A percentile compares a stretch with the other conserved stretches of the same genome.
These are phyloP conservation scores for Vitis hybrid DNA, from an alignment of 177 flowering plant species.

Conservation along the genomic window DNA sequence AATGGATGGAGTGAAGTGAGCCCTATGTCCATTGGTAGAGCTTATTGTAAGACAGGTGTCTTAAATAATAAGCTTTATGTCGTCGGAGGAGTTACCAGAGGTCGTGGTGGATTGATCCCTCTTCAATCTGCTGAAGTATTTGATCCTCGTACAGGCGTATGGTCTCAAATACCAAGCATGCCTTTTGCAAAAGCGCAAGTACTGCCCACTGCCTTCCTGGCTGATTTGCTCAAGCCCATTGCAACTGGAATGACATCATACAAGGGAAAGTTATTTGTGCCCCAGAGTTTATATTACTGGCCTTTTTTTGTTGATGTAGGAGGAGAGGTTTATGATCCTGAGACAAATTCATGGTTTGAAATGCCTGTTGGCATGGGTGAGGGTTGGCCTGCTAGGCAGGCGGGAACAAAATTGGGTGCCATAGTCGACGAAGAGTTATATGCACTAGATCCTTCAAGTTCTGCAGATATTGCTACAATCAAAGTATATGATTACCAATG, in stretches of 20 bases:
- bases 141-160: conserved; percentile 54
- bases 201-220: conserved; percentile 66
- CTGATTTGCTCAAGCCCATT: conserved; percentile 78
- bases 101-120: conserved; percentile 66
- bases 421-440: conserved; percentile 70
- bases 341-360: conserved; percentile 56
- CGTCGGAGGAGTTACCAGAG: conserved; percentile 76
- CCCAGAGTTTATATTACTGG: conserved; percentile 85
- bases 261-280: conserved; percentile 65
- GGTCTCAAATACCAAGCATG: conserved; percentile 76
- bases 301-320: conserved; percentile 88
- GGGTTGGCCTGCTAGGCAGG: conserved; percentile 90
- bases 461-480: conserved; percentile 61
- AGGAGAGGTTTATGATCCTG: conserved; percentile 80
- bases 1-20: conserved; percentile 64
- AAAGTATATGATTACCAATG: conserved; percentile 64
- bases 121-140: conserved; percentile 79
- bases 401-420: conserved; percentile 75
- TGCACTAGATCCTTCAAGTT: conserved; percentile 74
- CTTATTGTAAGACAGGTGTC: conserved; percentile 69
- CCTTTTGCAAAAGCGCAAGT: conserved; percentile 70
- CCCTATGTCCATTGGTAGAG: conserved; percentile 67
- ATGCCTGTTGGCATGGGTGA: conserved; percentile 92
- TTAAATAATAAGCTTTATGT: conserved; percentile 63
- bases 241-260: conserved; percentile 90